Evolutionary conservation across 208 protist genomes (phyloP).

Genomic region (Leishmania martiniquensis): DNA sequence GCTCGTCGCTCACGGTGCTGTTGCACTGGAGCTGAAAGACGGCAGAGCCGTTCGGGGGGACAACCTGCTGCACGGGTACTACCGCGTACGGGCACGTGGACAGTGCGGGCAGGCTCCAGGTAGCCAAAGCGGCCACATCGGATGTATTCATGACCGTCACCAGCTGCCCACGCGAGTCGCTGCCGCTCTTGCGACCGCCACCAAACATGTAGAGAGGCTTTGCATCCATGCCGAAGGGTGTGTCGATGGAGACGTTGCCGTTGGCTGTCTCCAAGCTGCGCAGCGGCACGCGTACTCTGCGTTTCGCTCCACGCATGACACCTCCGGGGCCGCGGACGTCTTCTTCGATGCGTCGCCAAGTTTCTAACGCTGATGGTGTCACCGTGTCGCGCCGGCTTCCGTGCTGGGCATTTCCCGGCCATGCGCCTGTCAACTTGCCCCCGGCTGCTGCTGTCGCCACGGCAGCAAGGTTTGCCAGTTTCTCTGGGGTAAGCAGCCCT

Average conservation of each 20-base stretch:
- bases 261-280: slow-evolving; percentile 19
- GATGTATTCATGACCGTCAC: slow-evolving; percentile 84
- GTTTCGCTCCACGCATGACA: slow-evolving; percentile 22
- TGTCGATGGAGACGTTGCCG: slow-evolving; percentile 22
- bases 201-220: slow-evolving; percentile 27
- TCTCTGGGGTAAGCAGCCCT: slow-evolving; percentile 55
- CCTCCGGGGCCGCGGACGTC: slow-evolving; percentile 23
- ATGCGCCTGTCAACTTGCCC: not conserved
- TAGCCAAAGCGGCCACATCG: slow-evolving; percentile 41
- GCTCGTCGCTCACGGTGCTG: slow-evolving; percentile 18
- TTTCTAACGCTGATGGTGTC: slow-evolving; percentile 4
- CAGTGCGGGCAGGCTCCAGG: slow-evolving; percentile 67
- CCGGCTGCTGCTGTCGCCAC: slow-evolving; percentile 14
- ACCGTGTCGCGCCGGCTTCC: not conserved
- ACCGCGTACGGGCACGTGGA: slow-evolving; percentile 56
- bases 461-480: slow-evolving; percentile 60
- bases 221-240: slow-evolving; percentile 28
- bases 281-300: slow-evolving; percentile 13
- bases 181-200: slow-evolving; percentile 1
- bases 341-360: slow-evolving; percentile 30
- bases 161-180: slow-evolving; percentile 18
- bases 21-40: slow-evolving; percentile 28
- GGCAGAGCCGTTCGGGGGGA: slow-evolving; percentile 46
- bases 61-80: slow-evolving; percentile 52
- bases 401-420: not conserved